A percentile compares a stretch with the other conserved stretches of the same genome.
Evolutionary conservation across 177 flowering plant genomes (phyloP).

Genomic region (Vitis hybrid): DNA sequence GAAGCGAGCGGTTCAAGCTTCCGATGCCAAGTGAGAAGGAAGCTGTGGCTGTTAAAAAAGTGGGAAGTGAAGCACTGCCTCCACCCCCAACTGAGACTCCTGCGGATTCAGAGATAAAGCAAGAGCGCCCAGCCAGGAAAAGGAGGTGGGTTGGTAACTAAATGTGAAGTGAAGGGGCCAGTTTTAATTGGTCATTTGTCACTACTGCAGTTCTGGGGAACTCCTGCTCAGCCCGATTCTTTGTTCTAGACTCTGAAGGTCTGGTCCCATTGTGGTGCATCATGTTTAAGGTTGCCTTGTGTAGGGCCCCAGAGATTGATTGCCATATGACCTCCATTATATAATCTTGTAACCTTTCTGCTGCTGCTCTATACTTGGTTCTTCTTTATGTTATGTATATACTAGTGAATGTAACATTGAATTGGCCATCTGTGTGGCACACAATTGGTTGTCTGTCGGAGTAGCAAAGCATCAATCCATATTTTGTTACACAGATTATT

Average conservation of each 20-base stretch:
- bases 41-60: constrained; percentile 40
- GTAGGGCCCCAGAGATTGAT: constrained; percentile 3
- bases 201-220: constrained; percentile 9
- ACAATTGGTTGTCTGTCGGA: constrained; percentile 7
- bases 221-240: not conserved
- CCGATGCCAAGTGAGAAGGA: constrained; percentile 95
- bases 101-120: constrained; percentile 61
- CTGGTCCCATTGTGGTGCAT: not conserved
- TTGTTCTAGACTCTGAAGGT: constrained; percentile 4
- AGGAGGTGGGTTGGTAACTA: constrained; percentile 84
- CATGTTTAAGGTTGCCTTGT: not conserved
- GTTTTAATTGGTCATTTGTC: not conserved
- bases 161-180: not conserved
- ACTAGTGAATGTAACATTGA: constrained; percentile 31
- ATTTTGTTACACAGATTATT: constrained; percentile 6
- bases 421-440: constrained; percentile 26
- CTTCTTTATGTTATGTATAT: constrained; percentile 24
- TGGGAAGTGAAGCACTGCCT: constrained; percentile 56
- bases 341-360: constrained; percentile 18
- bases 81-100: constrained; percentile 44
- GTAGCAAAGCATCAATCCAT: constrained; percentile 1
- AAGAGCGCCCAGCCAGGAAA: constrained; percentile 90
- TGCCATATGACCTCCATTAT: not conserved
- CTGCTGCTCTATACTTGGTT: constrained; percentile 9
- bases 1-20: constrained; percentile 97